Evolutionary conservation across 352 stramenopile genomes (phyloP).

Genomic region (Thalassiosira hispida): DNA sequence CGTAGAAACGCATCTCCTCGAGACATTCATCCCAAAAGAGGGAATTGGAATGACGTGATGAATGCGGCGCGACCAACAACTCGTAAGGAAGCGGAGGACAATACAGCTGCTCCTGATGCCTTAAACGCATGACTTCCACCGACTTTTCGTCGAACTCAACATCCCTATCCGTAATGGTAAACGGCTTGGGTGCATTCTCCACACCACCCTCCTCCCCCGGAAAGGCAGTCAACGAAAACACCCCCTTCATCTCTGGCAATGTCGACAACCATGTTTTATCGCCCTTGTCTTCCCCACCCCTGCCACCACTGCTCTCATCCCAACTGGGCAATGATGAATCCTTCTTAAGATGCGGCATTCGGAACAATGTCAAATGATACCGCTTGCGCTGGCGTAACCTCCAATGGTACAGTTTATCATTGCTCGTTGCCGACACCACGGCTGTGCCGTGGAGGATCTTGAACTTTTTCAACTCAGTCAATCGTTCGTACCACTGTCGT

Average conservation of each 20-base stretch:
- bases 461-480: constrained; percentile 46
- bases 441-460: constrained; percentile 47
- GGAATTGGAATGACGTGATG: constrained; percentile 29
- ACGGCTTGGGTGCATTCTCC: constrained; percentile 7
- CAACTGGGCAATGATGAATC: background rate
- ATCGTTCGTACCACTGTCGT: constrained; percentile 47
- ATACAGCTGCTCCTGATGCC: constrained; percentile 32
- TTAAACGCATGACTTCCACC: constrained; percentile 15
- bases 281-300: background rate
- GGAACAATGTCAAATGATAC: constrained; percentile 47
- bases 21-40: constrained; percentile 62
- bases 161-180: constrained; percentile 19
- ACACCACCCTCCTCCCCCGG: background rate
- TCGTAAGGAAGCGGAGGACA: background rate
- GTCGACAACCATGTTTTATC: constrained; percentile 27
- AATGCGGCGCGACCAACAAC: background rate
- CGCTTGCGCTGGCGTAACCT: constrained; percentile 47
- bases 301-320: background rate
- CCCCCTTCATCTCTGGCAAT: constrained; percentile 43
- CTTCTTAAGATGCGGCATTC: constrained; percentile 30
- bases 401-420: constrained; percentile 60
- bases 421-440: constrained; percentile 31
- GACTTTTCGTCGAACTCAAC: constrained; percentile 28
- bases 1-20: constrained; percentile 53
- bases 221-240: constrained; percentile 33